Percentiles rank a stretch among this genome's conserved stretches.
Evolutionary conservation across 352 stramenopile species (phyloP).

Genomic region (Phytophthora quininea): DNA sequence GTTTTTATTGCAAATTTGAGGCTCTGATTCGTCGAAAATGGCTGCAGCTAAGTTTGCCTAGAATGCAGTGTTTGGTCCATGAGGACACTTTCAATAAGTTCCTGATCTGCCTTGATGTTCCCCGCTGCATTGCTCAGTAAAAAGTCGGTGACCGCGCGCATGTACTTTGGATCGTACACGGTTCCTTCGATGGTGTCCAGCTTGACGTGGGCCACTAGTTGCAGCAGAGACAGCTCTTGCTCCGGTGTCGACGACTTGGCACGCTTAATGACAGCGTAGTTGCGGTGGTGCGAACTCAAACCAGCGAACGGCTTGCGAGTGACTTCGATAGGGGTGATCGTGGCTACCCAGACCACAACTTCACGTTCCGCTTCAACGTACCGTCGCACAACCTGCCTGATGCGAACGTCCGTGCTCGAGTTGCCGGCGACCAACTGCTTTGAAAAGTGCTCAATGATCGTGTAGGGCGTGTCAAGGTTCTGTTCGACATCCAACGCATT

Average conservation of each 20-base stretch:
- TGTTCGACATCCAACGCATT: background rate
- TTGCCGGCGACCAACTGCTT: constrained; percentile 36
- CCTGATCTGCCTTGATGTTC: constrained; percentile 47
- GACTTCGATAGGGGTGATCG: constrained; percentile 28
- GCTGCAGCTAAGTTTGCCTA: background rate
- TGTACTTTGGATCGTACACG: constrained; percentile 35
- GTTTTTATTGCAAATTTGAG: background rate
- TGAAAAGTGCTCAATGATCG: constrained; percentile 42
- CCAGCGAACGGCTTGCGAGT: constrained; percentile 24
- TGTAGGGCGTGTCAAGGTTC: constrained; percentile 30
- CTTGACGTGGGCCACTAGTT: constrained; percentile 51
- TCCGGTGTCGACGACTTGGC: constrained; percentile 29
- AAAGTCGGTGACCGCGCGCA: constrained; percentile 51
- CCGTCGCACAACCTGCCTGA: constrained; percentile 30
- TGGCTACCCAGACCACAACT: constrained; percentile 34
- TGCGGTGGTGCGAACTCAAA: constrained; percentile 47
- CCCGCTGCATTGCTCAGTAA: constrained; percentile 39
- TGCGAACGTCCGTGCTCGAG: constrained; percentile 31
- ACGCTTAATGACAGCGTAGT: constrained; percentile 62
- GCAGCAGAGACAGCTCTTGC: constrained; percentile 45
- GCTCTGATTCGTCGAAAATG: too few relatives aligned
- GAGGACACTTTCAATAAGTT: constrained; percentile 59
- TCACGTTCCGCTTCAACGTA: constrained; percentile 33
- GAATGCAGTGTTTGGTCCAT: constrained; percentile 14
- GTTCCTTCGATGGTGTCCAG: constrained; percentile 41